Conservation (phyloP, 192 early-diverging fungal genomes). For the Allomyces macrogynus region DNA sequence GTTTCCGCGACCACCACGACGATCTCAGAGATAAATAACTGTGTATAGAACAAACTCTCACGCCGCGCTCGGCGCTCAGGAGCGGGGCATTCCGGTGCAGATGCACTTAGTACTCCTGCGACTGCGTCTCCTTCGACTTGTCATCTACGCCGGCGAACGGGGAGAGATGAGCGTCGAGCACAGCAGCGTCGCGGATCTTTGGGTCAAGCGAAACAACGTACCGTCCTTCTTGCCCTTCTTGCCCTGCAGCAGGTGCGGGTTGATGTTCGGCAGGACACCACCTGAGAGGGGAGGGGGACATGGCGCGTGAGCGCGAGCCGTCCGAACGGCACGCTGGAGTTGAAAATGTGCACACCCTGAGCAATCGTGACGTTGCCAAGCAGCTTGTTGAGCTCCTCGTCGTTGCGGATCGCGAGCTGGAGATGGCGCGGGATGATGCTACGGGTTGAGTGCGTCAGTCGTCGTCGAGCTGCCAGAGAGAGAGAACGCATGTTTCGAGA, state of each 20-base stretch:
- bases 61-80: too few relatives aligned
- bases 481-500: too few relatives aligned
- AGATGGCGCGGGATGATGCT: conserved; percentile 18
- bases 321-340: too few relatives aligned
- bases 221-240: conserved; percentile 10
- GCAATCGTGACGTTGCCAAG: conserved; percentile 23
- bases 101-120: neutral
- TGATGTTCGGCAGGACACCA: conserved; percentile 18
- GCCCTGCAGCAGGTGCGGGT: conserved; percentile 12
- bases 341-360: conserved; percentile 1
- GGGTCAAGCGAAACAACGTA: neutral
- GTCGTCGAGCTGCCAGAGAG: too few relatives aligned
- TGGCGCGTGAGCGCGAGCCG: too few relatives aligned
- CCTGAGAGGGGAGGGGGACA: neutral
- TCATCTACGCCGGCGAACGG: too few relatives aligned
- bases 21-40: too few relatives aligned
- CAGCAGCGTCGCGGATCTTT: neutral
- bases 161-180: neutral
- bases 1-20: too few relatives aligned
- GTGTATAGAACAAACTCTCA: too few relatives aligned
- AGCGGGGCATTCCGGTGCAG: too few relatives aligned
- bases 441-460: neutral
- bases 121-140: neutral
- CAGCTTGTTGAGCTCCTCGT: conserved; percentile 24
- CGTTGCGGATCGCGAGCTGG: conserved; percentile 17